phyloP scores from a whole-genome alignment of 1,284 basidiomycete genomes.

The Inonotus obliquus region DNA sequence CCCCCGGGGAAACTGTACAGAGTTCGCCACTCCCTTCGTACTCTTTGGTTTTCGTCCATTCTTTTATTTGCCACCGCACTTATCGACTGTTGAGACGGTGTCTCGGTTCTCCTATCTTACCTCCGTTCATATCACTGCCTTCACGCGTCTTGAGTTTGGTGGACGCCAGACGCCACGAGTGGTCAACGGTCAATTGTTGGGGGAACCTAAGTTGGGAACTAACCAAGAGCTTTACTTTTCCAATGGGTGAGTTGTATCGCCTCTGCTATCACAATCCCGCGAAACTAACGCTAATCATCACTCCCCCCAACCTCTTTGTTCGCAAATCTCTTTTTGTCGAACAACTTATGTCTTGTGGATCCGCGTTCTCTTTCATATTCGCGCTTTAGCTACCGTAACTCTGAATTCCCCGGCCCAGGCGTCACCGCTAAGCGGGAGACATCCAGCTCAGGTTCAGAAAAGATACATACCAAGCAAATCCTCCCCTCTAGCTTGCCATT shows the following conservation, averaged over 20 bases:
- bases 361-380: not conserved
- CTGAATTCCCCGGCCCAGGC: not conserved
- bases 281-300: not conserved
- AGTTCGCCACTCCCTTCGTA: conserved; percentile 8
- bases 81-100: not conserved
- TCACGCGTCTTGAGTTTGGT: not conserved
- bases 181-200: not conserved
- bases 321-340: not conserved
- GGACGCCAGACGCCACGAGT: not conserved
- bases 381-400: not conserved
- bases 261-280: not conserved
- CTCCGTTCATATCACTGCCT: not conserved
- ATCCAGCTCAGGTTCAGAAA: not conserved
- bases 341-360: not conserved
- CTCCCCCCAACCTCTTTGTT: not conserved
- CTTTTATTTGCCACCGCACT: not conserved
- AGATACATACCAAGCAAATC: conserved; percentile 17
- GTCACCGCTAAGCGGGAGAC: not conserved
- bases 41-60: not conserved
- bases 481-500: conserved; percentile 14
- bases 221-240: no score
- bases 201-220: not conserved
- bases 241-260: not conserved
- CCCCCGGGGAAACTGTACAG: not conserved
- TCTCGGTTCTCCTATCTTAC: not conserved